These are phyloP conservation scores for Rhizopus sp. DNA, from an alignment of 371 early-diverging fungal genomes.

Conservation along the genomic window DNA sequence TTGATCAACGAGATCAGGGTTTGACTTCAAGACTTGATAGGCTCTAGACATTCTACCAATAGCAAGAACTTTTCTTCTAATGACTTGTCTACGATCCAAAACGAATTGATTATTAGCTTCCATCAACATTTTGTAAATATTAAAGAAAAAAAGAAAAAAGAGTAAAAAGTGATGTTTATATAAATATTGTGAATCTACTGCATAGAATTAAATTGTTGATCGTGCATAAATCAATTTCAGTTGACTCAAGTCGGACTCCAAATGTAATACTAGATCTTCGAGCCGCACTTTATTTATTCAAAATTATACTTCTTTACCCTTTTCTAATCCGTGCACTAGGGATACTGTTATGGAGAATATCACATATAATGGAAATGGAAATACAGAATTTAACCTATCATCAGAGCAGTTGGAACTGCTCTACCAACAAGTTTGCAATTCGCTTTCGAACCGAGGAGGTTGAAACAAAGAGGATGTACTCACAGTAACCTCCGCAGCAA, in stretches of 20 bases:
- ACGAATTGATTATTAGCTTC: conserved; percentile 3
- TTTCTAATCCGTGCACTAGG: background rate
- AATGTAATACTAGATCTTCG: background rate
- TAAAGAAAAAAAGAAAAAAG: background rate
- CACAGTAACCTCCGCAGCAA: background rate
- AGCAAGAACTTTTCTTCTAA: conserved; percentile 45
- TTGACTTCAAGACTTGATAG: conserved; percentile 34
- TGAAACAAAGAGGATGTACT: background rate
- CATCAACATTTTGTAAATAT: conserved; percentile 8
- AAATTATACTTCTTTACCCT: background rate
- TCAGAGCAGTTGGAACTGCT: background rate
- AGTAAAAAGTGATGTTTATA: background rate
- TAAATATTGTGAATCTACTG: background rate
- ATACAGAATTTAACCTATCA: background rate
- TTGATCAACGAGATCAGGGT: conserved; percentile 41
- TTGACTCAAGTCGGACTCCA: background rate
- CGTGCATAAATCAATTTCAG: background rate
- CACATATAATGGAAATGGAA: background rate
- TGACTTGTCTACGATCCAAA: conserved; percentile 38
- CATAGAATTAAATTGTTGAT: background rate
- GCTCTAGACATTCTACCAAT: conserved; percentile 43
- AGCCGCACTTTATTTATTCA: background rate
- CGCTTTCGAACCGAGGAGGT: background rate
- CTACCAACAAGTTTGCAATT: background rate
- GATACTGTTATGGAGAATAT: background rate